Evolutionary conservation across 352 stramenopile genomes (phyloP).

Genomic region (Lagenidium giganteum): DNA sequence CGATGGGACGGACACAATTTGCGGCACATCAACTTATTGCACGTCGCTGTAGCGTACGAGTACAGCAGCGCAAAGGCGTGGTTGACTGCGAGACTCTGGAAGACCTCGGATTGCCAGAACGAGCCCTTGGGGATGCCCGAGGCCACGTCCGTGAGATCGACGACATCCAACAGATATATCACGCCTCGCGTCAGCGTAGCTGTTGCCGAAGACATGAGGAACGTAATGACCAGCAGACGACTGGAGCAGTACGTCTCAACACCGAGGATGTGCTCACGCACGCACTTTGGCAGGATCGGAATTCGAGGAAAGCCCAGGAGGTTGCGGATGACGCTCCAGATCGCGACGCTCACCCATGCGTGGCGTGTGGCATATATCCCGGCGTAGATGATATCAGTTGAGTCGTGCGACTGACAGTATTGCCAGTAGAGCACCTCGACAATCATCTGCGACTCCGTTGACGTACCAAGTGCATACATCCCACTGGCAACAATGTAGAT

Average conservation of each 20-base stretch:
- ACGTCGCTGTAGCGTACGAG: not conserved
- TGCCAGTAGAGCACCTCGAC: slow-evolving; percentile 8
- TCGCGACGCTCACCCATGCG: slow-evolving; percentile 9
- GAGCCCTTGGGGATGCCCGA: not conserved
- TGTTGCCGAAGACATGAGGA: not conserved
- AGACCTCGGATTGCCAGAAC: slow-evolving; percentile 3
- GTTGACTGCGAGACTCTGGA: slow-evolving; percentile 1
- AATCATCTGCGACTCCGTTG: slow-evolving; percentile 4
- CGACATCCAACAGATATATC: not conserved
- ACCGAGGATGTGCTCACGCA: slow-evolving; percentile 2
- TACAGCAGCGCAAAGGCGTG: slow-evolving; percentile 1
- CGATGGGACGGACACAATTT: not conserved
- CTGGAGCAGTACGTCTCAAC: slow-evolving; percentile 2
- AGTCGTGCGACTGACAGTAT: not conserved
- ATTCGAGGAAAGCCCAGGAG: not conserved
- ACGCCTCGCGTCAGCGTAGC: slow-evolving; percentile 1
- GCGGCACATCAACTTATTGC: not conserved
- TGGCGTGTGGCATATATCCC: slow-evolving; percentile 7
- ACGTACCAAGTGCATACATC: slow-evolving; percentile 3
- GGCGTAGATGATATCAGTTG: not conserved
- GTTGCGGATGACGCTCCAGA: slow-evolving; percentile 5
- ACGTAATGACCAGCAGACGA: not conserved
- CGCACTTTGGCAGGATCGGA: not conserved
- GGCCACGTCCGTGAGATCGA: not conserved
- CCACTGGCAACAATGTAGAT: slow-evolving; percentile 4